phyloP scores from a whole-genome alignment of 2,329 filamentous ascomycete genomes.

The Huntiella abstrusa region DNA sequence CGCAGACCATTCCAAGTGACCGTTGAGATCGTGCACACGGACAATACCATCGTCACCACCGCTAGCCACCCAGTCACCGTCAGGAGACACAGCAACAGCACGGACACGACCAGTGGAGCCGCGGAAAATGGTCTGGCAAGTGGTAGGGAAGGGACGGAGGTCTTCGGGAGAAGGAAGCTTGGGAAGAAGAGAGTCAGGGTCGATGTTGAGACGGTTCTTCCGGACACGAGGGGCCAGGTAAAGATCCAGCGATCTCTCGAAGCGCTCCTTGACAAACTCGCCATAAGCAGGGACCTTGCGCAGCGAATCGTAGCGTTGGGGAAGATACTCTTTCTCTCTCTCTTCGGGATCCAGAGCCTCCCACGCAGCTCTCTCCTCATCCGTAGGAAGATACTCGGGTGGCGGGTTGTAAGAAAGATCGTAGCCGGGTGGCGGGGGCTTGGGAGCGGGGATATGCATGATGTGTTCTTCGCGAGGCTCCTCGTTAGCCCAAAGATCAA shows the following conservation, averaged over 20 bases:
- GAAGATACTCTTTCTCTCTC: conserved; percentile 72
- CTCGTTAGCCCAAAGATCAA: conserved; percentile 93
- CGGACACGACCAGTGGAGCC: conserved; percentile 82
- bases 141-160: conserved; percentile 82
- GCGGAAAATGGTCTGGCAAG: conserved; percentile 68
- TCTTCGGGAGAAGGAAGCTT: conserved; percentile 89
- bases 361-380: conserved; percentile 71
- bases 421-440: conserved; percentile 80
- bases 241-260: conserved; percentile 85
- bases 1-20: conserved; percentile 71
- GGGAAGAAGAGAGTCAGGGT: conserved; percentile 77
- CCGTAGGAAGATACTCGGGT: conserved; percentile 75
- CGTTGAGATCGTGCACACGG: conserved; percentile 79
- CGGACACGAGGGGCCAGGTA: conserved; percentile 86
- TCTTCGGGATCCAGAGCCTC: conserved; percentile 77
- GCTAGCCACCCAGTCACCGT: conserved; percentile 69
- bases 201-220: conserved; percentile 89
- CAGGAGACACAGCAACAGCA: conserved; percentile 67
- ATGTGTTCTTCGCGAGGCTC: conserved; percentile 61
- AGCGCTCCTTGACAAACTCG: conserved; percentile 81
- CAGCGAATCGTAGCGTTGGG: conserved; percentile 63
- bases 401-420: conserved; percentile 95
- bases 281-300: conserved; percentile 86
- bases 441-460: conserved; percentile 91
- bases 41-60: conserved; percentile 90